Percentiles rank a stretch among this genome's conserved stretches.
These are phyloP conservation scores for Fusarium paranaense DNA, from an alignment of 2,329 filamentous ascomycete species.

Conservation along the genomic window DNA sequence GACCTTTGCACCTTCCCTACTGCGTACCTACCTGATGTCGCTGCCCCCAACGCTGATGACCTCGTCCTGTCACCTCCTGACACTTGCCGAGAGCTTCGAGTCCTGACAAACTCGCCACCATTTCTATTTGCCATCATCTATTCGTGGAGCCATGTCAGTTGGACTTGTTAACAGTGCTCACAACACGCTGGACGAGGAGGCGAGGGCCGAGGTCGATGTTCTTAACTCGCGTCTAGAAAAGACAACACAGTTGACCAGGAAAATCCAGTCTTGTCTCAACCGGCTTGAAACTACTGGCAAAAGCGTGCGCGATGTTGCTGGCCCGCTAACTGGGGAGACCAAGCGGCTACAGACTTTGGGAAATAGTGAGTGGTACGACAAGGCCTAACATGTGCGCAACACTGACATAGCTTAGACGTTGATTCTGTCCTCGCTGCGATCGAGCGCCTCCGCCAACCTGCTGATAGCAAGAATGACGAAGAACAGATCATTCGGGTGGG, in stretches of 20 bases:
- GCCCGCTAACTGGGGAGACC: constrained; percentile 92
- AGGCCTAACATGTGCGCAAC: neutral
- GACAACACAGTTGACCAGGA: constrained; percentile 92
- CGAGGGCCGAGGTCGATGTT: constrained; percentile 76
- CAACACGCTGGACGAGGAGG: constrained; percentile 71
- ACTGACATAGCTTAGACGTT: constrained; percentile 70
- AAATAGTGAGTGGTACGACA: constrained; percentile 65
- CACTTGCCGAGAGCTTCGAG: neutral
- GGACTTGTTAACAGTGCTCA: constrained; percentile 60
- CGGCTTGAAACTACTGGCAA: constrained; percentile 89
- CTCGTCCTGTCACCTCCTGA: neutral
- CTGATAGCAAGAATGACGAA: constrained; percentile 91
- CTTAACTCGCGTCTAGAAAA: constrained; percentile 84
- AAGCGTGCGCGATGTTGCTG: constrained; percentile 90
- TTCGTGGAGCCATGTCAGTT: constrained; percentile 59
- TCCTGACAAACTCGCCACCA: neutral
- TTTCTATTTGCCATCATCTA: neutral
- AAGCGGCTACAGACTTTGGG: constrained; percentile 89
- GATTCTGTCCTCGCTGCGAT: constrained; percentile 89
- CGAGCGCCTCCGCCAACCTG: constrained; percentile 87
- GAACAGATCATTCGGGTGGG: constrained; percentile 90
- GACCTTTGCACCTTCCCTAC: constrained; percentile 10
- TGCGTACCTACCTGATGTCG: neutral
- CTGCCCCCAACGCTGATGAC: constrained; percentile 6
- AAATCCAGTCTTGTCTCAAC: constrained; percentile 89